Percentiles rank a stretch among this genome's conserved stretches.
Conservation (phyloP, 768 basidiomycete genomes). For the Tulasnella sp. region DNA sequence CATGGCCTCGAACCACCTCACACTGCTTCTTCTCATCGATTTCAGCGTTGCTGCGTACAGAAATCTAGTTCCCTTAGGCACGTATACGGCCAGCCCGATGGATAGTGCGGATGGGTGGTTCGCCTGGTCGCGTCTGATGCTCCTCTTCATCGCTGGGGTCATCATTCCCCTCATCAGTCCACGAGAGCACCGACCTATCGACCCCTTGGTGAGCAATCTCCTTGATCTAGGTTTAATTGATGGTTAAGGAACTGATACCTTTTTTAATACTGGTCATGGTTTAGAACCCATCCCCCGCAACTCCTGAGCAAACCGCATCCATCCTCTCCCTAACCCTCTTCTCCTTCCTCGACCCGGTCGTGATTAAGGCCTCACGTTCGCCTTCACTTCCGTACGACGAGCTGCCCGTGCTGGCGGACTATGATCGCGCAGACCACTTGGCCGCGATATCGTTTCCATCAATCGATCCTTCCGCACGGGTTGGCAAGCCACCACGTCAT, state of each 20-base stretch:
- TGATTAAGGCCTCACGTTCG: conserved; percentile 35
- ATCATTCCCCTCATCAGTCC: conserved; percentile 47
- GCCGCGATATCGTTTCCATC: conserved; percentile 23
- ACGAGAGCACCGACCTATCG: conserved; percentile 44
- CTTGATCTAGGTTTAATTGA: no score
- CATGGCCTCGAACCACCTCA: conserved; percentile 37
- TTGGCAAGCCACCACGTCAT: conserved; percentile 23
- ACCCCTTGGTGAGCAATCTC: conserved; percentile 34
- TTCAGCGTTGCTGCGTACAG: conserved; percentile 35
- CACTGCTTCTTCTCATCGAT: conserved; percentile 35
- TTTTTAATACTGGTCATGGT: no score
- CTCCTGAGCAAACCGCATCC: conserved; percentile 43
- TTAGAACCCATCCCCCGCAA: conserved; percentile 31
- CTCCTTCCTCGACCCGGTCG: conserved; percentile 43
- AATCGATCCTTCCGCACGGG: conserved; percentile 26
- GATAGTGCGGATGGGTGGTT: conserved; percentile 39
- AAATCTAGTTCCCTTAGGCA: conserved; percentile 45
- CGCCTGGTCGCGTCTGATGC: conserved; percentile 43
- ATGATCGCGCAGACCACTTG: conserved; percentile 27
- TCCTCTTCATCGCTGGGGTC: conserved; percentile 36
- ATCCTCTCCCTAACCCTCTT: conserved; percentile 35
- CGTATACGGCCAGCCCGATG: conserved; percentile 37
- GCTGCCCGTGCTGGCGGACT: conserved; percentile 39
- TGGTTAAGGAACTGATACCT: no score
- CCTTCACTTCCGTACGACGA: conserved; percentile 34